Percentiles rank a stretch among this genome's conserved stretches.
Evolutionary conservation across 345 rosid species (phyloP).

Genomic region (Citrus reticulata): DNA sequence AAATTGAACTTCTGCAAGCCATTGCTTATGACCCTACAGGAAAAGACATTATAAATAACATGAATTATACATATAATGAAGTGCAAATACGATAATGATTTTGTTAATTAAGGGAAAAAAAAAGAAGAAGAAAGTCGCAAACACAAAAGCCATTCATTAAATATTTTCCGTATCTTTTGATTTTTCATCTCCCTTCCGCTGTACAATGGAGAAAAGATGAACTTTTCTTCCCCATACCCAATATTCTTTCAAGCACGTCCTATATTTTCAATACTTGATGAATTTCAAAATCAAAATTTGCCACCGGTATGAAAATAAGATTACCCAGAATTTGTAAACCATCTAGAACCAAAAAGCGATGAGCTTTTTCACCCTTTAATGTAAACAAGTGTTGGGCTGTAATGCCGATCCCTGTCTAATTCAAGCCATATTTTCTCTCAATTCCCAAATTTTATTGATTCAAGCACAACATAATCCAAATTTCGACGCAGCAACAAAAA

Average conservation of each 20-base stretch:
- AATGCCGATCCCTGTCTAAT: neutral
- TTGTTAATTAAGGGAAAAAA: neutral
- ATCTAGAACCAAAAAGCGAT: neutral
- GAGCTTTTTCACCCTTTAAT: too few relatives aligned
- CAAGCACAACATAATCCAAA: neutral
- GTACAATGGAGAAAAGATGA: neutral
- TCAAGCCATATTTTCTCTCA: neutral
- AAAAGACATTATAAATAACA: slow-evolving; percentile 12
- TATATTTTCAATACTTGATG: neutral
- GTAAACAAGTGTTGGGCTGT: neutral
- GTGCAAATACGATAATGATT: neutral
- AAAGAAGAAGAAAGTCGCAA: neutral
- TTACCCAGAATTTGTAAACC: neutral
- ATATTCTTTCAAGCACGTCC: neutral
- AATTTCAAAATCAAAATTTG: neutral
- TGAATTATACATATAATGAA: neutral
- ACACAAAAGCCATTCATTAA: neutral
- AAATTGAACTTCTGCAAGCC: slow-evolving; percentile 87
- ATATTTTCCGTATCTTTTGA: neutral
- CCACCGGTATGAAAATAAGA: neutral
- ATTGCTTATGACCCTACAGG: slow-evolving; percentile 82
- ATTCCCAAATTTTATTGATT: neutral
- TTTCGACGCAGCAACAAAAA: neutral
- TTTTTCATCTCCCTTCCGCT: neutral
- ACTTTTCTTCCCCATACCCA: neutral